Evolutionary conservation across 805 yeast species (phyloP).

Genomic region (Metschnikowia matae): DNA sequence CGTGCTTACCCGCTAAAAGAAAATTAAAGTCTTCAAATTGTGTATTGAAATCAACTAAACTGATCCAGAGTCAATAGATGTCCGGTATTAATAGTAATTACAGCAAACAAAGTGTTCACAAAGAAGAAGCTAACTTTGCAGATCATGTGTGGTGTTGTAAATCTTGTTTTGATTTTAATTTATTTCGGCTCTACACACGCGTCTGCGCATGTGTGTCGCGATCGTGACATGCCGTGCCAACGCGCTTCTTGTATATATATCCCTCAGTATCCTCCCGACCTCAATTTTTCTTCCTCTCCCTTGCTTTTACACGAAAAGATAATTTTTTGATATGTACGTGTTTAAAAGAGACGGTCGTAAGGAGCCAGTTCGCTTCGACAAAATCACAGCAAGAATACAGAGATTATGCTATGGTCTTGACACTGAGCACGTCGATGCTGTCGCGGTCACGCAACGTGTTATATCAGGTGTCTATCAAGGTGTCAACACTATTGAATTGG

Average conservation of each 20-base stretch:
- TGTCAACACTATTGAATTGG: conserved; percentile 82
- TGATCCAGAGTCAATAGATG: no score
- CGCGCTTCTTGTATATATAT: conserved; percentile 4
- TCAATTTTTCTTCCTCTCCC: neutral
- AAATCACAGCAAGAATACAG: conserved; percentile 88
- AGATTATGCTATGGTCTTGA: conserved; percentile 94
- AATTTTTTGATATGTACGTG: conserved; percentile 59
- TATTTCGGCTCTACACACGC: neutral
- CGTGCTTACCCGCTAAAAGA: conserved; percentile 1
- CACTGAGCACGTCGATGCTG: conserved; percentile 88
- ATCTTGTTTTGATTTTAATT: neutral
- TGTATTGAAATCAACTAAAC: no score
- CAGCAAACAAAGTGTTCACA: neutral
- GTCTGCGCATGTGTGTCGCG: conserved; percentile 4
- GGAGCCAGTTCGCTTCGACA: conserved; percentile 93
- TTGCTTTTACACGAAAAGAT: neutral
- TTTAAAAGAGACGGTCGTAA: conserved; percentile 89
- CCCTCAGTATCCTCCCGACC: neutral
- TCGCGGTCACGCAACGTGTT: conserved; percentile 91
- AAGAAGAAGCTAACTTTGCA: neutral
- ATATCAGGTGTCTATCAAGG: conserved; percentile 96
- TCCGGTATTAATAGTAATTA: no score
- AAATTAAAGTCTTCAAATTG: neutral
- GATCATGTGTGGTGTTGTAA: neutral
- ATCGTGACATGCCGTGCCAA: conserved; percentile 1